Percentiles rank a stretch among this genome's conserved stretches.
Conservation (phyloP, 768 basidiomycete species). For the Galerina sulciceps region DNA sequence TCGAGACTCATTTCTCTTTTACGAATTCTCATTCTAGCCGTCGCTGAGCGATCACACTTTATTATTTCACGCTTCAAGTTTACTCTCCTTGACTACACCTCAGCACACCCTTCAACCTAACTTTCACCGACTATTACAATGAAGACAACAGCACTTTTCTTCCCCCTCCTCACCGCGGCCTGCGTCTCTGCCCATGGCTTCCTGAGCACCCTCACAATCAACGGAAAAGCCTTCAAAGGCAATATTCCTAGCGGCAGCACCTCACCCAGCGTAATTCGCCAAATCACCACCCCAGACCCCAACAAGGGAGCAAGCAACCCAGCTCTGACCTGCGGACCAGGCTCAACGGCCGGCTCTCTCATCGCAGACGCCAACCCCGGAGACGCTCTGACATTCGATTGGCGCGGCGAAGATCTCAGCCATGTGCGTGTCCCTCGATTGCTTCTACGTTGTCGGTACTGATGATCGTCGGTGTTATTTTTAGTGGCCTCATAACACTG, state of each 20-base stretch:
- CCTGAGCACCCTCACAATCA: slow-evolving; percentile 41
- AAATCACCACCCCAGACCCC: slow-evolving; percentile 40
- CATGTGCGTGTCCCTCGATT: slow-evolving; percentile 29
- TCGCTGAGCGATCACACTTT: background rate
- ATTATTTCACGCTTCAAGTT: slow-evolving; percentile 1
- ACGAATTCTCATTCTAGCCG: background rate
- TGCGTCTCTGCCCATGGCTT: slow-evolving; percentile 51
- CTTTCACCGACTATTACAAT: slow-evolving; percentile 3
- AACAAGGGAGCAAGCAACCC: slow-evolving; percentile 60
- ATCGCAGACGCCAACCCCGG: slow-evolving; percentile 65
- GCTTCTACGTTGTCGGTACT: background rate
- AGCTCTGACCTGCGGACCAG: slow-evolving; percentile 62
- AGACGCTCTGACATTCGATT: slow-evolving; percentile 55
- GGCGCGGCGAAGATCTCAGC: slow-evolving; percentile 51
- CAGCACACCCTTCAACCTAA: background rate
- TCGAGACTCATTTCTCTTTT: slow-evolving; percentile 9
- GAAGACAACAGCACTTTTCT: slow-evolving; percentile 21
- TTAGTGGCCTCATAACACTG: slow-evolving; percentile 59
- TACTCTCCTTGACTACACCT: slow-evolving; percentile 12
- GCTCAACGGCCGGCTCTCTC: slow-evolving; percentile 51
- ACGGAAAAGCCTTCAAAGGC: slow-evolving; percentile 41
- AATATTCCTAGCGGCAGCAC: slow-evolving; percentile 28
- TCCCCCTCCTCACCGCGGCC: slow-evolving; percentile 37
- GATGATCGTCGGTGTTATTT: background rate
- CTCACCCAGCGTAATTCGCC: slow-evolving; percentile 41